Conservation (phyloP, 2,329 filamentous ascomycete species). For the Dactylellina parvicollis region DNA sequence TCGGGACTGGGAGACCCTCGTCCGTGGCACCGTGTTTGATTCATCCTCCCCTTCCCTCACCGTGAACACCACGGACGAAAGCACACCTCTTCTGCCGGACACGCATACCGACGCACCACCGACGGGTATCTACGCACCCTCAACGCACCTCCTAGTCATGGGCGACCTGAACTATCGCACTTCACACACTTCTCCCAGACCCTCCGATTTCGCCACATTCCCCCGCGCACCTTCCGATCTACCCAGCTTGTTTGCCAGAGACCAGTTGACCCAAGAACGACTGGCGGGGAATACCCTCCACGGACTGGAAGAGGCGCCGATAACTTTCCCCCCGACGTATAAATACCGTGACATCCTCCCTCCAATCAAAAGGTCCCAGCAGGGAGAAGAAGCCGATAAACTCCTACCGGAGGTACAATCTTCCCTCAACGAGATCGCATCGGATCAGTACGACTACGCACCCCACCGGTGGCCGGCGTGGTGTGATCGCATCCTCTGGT, state of each 20-base stretch:
- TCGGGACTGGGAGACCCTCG: conserved; percentile 86
- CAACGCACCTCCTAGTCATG: conserved; percentile 81
- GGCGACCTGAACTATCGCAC: conserved; percentile 98
- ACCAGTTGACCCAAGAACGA: conserved; percentile 82
- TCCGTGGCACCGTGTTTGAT: conserved; percentile 79
- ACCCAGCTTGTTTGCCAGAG: conserved; percentile 69
- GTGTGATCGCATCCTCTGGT: conserved; percentile 89
- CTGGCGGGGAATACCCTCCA: conserved; percentile 77
- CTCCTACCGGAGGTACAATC: too few species aligned
- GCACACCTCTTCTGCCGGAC: conserved; percentile 61
- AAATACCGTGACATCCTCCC: conserved; percentile 70
- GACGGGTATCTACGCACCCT: conserved; percentile 75
- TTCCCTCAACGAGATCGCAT: conserved; percentile 67
- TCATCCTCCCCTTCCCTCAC: conserved; percentile 30
- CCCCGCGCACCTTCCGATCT: conserved; percentile 68
- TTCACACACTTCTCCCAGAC: conserved; percentile 71
- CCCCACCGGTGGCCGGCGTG: conserved; percentile 86
- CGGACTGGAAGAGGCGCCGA: conserved; percentile 76
- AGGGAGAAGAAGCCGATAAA: too few species aligned
- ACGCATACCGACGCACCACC: background rate
- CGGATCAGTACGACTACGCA: conserved; percentile 68
- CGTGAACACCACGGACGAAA: conserved; percentile 49
- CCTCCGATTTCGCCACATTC: conserved; percentile 70
- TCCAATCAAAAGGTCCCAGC: background rate
- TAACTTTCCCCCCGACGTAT: conserved; percentile 90